phyloP scores from a whole-genome alignment of 805 yeast species.

The Novakomyces olei region DNA sequence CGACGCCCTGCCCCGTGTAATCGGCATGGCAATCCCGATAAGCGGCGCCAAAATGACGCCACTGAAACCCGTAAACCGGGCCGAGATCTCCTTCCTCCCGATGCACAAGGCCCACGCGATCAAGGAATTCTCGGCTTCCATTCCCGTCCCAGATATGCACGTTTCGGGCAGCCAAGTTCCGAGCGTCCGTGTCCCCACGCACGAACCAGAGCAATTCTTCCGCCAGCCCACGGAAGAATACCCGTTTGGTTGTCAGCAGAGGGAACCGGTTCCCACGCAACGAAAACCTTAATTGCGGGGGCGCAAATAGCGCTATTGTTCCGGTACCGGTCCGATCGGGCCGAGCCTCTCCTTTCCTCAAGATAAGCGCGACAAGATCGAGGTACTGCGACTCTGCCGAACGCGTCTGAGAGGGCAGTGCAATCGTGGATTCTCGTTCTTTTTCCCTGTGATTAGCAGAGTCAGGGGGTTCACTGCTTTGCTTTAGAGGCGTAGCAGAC shows the following conservation, averaged over 20 bases:
- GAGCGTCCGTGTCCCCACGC: slow-evolving; percentile 74
- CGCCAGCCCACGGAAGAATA: slow-evolving; percentile 70
- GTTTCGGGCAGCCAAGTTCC: slow-evolving; percentile 51
- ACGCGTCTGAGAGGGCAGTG: no score
- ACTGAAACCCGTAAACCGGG: slow-evolving; percentile 96
- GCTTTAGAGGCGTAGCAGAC: no score
- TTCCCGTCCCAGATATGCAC: slow-evolving; percentile 99
- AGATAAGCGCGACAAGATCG: slow-evolving; percentile 54
- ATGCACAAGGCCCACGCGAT: slow-evolving; percentile 52
- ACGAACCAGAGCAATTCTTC: slow-evolving; percentile 87
- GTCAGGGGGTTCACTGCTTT: no score
- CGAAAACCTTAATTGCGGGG: slow-evolving; percentile 79
- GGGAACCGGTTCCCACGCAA: slow-evolving; percentile 59
- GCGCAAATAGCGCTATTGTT: slow-evolving; percentile 73
- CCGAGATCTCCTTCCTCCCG: slow-evolving; percentile 90
- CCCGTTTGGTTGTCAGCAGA: slow-evolving; percentile 75
- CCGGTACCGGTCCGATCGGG: slow-evolving; percentile 98
- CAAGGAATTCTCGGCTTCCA: slow-evolving; percentile 80
- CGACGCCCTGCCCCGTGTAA: slow-evolving; percentile 71
- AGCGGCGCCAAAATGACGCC: slow-evolving; percentile 97
- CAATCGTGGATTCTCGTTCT: no score
- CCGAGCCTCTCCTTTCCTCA: slow-evolving; percentile 68
- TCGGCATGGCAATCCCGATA: slow-evolving; percentile 72
- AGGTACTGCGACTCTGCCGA: no score
- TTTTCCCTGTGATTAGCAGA: no score